Conservation (phyloP, 768 basidiomycete genomes). For the Tremella fuciformis region DNA sequence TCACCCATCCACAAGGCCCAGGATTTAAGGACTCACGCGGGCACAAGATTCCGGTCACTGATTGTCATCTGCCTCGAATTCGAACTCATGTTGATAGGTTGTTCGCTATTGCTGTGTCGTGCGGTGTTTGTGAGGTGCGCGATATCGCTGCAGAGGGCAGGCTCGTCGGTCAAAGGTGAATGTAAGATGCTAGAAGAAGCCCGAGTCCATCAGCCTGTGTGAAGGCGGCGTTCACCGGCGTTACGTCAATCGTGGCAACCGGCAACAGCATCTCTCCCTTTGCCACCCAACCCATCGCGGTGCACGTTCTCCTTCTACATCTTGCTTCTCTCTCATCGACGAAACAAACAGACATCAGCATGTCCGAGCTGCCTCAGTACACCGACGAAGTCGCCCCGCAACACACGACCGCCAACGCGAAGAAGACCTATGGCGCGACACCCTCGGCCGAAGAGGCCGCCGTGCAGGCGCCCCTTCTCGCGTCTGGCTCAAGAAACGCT, state of each 20-base stretch:
- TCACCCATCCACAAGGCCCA: neutral
- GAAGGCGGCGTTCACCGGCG: neutral
- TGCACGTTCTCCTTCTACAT: conserved; percentile 1
- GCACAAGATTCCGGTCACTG: conserved; percentile 37
- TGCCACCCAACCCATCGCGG: neutral
- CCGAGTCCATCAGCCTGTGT: too few species aligned
- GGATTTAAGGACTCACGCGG: conserved; percentile 32
- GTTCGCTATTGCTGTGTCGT: conserved; percentile 5
- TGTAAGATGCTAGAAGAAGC: too few species aligned
- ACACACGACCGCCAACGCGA: conserved; percentile 8
- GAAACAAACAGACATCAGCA: conserved; percentile 6
- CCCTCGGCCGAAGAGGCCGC: conserved; percentile 17
- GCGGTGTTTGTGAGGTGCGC: conserved; percentile 1
- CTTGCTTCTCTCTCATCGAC: neutral
- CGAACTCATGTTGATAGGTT: conserved; percentile 17
- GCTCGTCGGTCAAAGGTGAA: neutral
- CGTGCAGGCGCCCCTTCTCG: conserved; percentile 19
- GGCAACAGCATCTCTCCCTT: neutral
- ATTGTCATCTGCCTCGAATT: conserved; percentile 23
- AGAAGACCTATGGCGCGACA: conserved; percentile 37
- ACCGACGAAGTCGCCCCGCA: conserved; percentile 23
- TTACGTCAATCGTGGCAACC: neutral
- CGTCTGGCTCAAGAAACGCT: conserved; percentile 31
- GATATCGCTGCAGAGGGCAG: neutral
- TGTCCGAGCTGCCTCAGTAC: conserved; percentile 45